These are phyloP conservation scores for Raffaelea deltoideospora DNA, from an alignment of 2,329 filamentous ascomycete genomes.

Conservation along the genomic window DNA sequence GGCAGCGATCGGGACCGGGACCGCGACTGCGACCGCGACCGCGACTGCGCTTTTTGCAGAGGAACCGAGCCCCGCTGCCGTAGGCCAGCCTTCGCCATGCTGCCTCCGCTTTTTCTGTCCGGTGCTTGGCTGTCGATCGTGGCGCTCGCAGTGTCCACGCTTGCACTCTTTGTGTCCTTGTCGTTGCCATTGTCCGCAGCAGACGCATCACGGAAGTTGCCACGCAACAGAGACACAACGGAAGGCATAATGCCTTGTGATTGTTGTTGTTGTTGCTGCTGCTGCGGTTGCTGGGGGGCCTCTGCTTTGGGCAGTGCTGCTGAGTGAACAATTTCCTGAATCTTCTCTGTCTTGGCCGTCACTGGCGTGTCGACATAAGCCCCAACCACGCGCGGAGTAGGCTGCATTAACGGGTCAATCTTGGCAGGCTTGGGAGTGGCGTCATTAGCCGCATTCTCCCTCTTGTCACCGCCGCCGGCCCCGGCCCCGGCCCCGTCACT, in stretches of 20 bases:
- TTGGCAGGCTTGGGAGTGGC: slow-evolving; percentile 30
- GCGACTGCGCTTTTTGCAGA: slow-evolving; percentile 15
- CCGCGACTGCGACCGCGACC: slow-evolving; percentile 17
- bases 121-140: too few relatives aligned
- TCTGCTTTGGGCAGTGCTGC: too few relatives aligned
- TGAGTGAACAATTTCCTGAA: too few relatives aligned
- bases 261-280: neutral
- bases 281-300: slow-evolving; percentile 6
- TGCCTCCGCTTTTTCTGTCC: too few relatives aligned
- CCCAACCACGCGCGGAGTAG: slow-evolving; percentile 38
- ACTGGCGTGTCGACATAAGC: slow-evolving; percentile 43
- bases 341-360: slow-evolving; percentile 24
- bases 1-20: slow-evolving; percentile 30
- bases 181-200: too few relatives aligned
- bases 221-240: too few relatives aligned
- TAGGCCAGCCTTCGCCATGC: too few relatives aligned
- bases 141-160: too few relatives aligned
- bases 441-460: slow-evolving; percentile 2
- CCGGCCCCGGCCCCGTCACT: slow-evolving; percentile 7
- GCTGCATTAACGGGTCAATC: slow-evolving; percentile 27
- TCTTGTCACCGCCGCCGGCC: neutral
- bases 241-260: too few relatives aligned
- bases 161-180: too few relatives aligned
- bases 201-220: too few relatives aligned
- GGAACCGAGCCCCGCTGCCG: too few relatives aligned